Base-by-base conservation (phyloP, 2,329 filamentous ascomycete species). In the Exophiala alcalophila region DNA sequence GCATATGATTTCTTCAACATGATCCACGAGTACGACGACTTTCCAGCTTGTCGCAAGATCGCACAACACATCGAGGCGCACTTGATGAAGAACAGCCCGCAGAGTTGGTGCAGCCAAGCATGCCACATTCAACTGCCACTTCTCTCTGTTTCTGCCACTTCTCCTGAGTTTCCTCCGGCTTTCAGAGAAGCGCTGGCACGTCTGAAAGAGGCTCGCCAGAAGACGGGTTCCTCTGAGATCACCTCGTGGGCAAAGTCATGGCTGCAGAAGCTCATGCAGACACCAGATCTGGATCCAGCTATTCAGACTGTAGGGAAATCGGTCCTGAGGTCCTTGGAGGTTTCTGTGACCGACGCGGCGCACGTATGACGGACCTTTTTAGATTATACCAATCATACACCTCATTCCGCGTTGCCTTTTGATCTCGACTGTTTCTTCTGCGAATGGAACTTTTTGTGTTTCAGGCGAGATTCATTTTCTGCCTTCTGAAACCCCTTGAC, bases 1-100 rank as follows among this genome's bases (percentile, higher is more conserved):
- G 87, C 81, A 3, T 81, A 84, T 57, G 69, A 76, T 15, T 95
- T 96, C 66, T 97, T 92, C 65, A 71, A 84, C 57, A 77, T 94
- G 67, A 84, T 94, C 52, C 72, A 79, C 2, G 69, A 73, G 4
- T 96, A 94, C 63, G 70, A 73, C 14, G 68, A 78, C 27, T 70
- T 89, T 20, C 75, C 81, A 1, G 83, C 82, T 41, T 73, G 84
- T 40, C 62, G 68, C 8, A 81, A 69, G 57, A 78, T 96, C 27
- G 67, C 90, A 26, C 75, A 83, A 50, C 86, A 94, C 62, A 82
- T 94, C 33, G 65, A 92, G 28, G 60, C 66, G 4, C 73, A 78
- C 32, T 76, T 95, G 68, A 68, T 72, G 28, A 66, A 77, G 50
- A 63, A 71, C 23, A 79, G 77, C 51, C 78, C 85, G 2, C 69